Base-by-base conservation (phyloP, 2,329 filamentous ascomycete genomes). In the Cladosporium sp. region DNA sequence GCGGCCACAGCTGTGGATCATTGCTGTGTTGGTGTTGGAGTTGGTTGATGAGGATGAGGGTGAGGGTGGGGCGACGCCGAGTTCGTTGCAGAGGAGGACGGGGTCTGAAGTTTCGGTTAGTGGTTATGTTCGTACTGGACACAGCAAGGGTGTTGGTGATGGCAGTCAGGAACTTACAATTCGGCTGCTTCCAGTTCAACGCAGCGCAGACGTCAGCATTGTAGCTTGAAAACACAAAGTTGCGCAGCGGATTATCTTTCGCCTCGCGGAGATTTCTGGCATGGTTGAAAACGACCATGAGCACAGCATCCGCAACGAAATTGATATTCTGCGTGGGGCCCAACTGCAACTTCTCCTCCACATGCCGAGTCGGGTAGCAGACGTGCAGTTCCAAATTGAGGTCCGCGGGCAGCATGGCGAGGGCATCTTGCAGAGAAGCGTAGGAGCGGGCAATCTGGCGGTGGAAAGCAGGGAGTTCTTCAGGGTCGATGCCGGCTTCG, bases 131-230 rank as follows among this genome's bases (percentile, higher is more conserved):
- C n/a, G n/a, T n/a, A n/a, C n/a, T n/a, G n/a, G n/a, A n/a, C n/a
- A n/a, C n/a, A n/a, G n/a, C n/a, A n/a, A n/a, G n/a, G n/a, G n/a
- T n/a, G n/a, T n/a, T n/a, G 32, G 32, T 36, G n/a, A n/a, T 36
- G 32, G 15, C n/a, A n/a, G 15, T 36, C 7, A 3, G 22, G 8
- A 29, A 71, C 80, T 71, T 67, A 85, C 83, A 99, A 66, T 97
- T 99, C 2, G 93, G 93, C 69, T 99, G 93, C 70, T 99, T 99
- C 93, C 93, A 99, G 70, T 99, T 99, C 61, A 99, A 73, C 4
- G 92, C 91, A 13, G 89, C 95, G 71, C 93, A 99, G 17, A 97
- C 81, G 56, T 85, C 86, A 11, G 88, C 78, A 65, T 95, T 96
- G 70, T 92, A 96, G 18, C 89, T 95, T 61, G 89, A 95, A 68